phyloP scores from a whole-genome alignment of 2,329 filamentous ascomycete genomes.

The Macrophomina tecta region DNA sequence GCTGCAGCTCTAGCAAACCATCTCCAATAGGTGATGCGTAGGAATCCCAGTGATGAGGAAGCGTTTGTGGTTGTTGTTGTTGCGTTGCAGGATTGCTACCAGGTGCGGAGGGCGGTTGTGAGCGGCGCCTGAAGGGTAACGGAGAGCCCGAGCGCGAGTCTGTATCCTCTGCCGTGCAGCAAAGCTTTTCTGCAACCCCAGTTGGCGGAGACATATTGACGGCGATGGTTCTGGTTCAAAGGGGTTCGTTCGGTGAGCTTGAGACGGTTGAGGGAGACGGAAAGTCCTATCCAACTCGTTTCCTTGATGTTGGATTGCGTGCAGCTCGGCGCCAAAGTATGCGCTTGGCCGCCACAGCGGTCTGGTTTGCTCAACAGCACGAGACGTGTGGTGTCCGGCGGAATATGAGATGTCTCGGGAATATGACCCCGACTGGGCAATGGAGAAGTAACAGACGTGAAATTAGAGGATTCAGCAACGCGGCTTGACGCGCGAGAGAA shows the following conservation, averaged over 20 bases:
- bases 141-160: conserved; percentile 16
- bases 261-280: not conserved
- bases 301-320: not conserved
- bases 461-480: conserved; percentile 17
- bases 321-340: not conserved
- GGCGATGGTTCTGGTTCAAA: not conserved
- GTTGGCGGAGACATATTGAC: conserved; percentile 1
- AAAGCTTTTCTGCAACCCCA: conserved; percentile 9
- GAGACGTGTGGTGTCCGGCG: not conserved
- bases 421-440: conserved; percentile 34
- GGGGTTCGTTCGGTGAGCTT: not conserved
- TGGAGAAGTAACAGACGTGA: conserved; percentile 39
- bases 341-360: not conserved
- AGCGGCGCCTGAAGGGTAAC: not conserved
- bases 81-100: not conserved
- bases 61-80: not conserved
- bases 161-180: not conserved
- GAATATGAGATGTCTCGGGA: conserved; percentile 10
- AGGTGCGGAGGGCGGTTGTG: not conserved
- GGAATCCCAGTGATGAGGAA: not conserved
- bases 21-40: conserved; percentile 8
- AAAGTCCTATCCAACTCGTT: not conserved
- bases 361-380: not conserved
- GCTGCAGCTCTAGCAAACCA: conserved; percentile 41
- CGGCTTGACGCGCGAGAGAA: not conserved